Evolutionary conservation across 1,139 yeast genomes (phyloP), one percentile per base, ranked within the genome.

Genomic region (Geotrichum klebahnii): DNA sequence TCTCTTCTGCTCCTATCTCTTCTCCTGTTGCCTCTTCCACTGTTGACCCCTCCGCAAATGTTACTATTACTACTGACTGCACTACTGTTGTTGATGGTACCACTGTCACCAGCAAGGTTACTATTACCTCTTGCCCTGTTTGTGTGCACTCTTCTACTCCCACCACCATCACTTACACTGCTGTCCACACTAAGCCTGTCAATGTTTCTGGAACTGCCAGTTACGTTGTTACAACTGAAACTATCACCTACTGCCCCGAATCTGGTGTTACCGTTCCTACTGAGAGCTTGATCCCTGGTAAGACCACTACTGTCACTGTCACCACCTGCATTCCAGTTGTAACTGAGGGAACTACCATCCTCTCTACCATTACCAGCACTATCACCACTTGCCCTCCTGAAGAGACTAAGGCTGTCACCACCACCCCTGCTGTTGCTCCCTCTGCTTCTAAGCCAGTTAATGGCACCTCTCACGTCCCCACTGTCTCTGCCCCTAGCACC

Each of bases 291-390:
- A 22, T 22, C 19, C 39, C 50, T 24, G 50, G 45, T 19, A 46
- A 40, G 31, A 32, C 50, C 5, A 35, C 38, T 28, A 17, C 38
- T 33, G 45, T 33, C 16, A 24, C 33, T 26, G 29, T 73, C 35
- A 87, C 88, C 55, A 62, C 72, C 52, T 67, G 78, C 43, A 61
- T 58, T 46, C 41, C 51, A 34, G 36, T 55, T 17, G 46, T 57
- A 5, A 29, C 54, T 31, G 42, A 55, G 26, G 38, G 65, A 8
- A 38, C 60, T 39, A 46, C 64, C 20, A 43, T 63, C 16, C 28
- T 64, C 24, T 45, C 64, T 39, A 47, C 62, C 38, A 44, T 60
- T 28, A 55, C 61, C 38, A 44, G 62, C 28, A 53, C 62, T 19
- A 44, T 35, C 12, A 36, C 40, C 6, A 34, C 41, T 1, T 35